Evolutionary conservation across 2,329 filamentous ascomycete genomes (phyloP), one percentile per base, ranked within the genome.

Genomic region (Fusarium pseudoanthophilum): DNA sequence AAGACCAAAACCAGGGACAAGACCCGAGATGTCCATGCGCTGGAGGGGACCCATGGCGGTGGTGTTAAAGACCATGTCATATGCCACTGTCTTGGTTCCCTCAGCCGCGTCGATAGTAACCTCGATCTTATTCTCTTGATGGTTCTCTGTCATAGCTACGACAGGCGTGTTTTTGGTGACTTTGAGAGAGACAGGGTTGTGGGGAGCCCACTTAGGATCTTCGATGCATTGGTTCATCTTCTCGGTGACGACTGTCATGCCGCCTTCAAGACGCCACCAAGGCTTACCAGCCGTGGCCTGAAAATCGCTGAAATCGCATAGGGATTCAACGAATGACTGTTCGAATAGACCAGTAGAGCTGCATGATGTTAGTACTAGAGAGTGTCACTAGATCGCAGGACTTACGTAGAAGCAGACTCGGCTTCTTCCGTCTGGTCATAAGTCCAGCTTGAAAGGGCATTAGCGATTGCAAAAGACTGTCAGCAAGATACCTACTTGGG

Each of bases 1-100:
- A 7, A 43, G 39, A 5, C 64, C 64, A 2, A 40, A 45, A 0
- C 34, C 68, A 3, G 24, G 43, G 0, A 45, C 37, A 0, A 75
- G 46, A 0, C 63, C 63, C 0, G 46, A 11, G 1, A 71, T 61
- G 1, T 75, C 73, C 66, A 75, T 75, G 1, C 72, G 57, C 34
- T 70, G 66, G 0, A 75, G 55, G 1, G 62, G 66, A 0, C 61
- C 69, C 71, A 75, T 67, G 2, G 73, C 69, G 0, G 73, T 75
- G 0, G 72, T 74, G 60, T 72, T 75, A 32, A 75, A 75, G 4
- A 75, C 73, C 59, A 67, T 70, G 11, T 72, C 63, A 2, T 74
- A 74, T 3, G 32, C 4, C 16, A 45, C 30, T 3, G 53, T 56
- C 11, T 42, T 32, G 0, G 15, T 20, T 0, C 64, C 34, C 1